These are phyloP conservation scores for Pistacia vera DNA, from an alignment of 345 rosid species.

Conservation along the genomic window DNA sequence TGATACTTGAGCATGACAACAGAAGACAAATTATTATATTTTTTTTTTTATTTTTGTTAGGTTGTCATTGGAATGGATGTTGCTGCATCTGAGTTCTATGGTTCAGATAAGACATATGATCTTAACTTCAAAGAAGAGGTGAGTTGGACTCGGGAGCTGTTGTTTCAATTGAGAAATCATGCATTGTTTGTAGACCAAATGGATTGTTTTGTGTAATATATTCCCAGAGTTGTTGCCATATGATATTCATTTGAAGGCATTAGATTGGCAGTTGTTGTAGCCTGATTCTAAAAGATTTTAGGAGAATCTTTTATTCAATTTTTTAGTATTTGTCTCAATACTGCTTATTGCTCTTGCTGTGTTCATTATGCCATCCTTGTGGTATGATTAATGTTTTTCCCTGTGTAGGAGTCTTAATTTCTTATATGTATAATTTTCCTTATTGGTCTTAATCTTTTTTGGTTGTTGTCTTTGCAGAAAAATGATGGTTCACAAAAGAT, in stretches of 20 bases:
- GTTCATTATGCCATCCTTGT: background rate
- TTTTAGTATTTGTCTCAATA: no score
- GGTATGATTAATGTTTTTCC: background rate
- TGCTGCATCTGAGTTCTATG: conserved; percentile 96
- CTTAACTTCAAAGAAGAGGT: conserved; percentile 91
- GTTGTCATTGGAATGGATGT: conserved; percentile 99
- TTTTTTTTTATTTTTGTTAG: conserved; percentile 35
- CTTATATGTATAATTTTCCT: background rate
- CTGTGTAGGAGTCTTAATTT: background rate
- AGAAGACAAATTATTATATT: background rate
- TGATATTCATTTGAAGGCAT: background rate
- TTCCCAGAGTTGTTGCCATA: background rate
- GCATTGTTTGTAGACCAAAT: background rate
- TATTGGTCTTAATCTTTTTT: background rate
- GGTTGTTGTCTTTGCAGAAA: conserved; percentile 40
- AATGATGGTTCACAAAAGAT: conserved; percentile 90
- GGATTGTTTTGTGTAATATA: background rate
- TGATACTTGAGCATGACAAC: background rate
- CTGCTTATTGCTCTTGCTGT: background rate
- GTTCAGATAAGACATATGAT: conserved; percentile 77
- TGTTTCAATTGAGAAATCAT: background rate
- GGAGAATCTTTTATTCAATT: background rate
- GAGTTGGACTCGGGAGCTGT: background rate
- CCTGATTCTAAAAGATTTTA: background rate
- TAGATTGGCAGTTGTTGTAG: background rate